These are phyloP conservation scores for Dalechampia spathulata DNA, from an alignment of 441 rosid species.

Conservation along the genomic window DNA sequence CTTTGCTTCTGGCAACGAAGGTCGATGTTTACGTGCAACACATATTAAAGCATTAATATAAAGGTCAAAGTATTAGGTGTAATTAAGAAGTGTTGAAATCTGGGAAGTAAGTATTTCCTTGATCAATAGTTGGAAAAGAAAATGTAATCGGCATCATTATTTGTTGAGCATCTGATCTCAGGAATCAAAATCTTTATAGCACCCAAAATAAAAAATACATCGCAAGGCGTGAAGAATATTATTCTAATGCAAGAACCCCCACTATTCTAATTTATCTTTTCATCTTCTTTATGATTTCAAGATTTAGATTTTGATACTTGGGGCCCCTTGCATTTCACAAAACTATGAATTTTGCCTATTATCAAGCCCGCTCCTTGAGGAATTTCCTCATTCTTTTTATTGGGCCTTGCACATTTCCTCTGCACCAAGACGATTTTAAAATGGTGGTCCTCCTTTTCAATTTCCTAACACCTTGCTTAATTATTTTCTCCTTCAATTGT, in stretches of 20 bases:
- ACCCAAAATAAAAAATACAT: neutral
- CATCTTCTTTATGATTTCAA: constrained; percentile 7
- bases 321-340: neutral
- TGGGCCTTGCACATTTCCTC: neutral
- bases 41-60: no score
- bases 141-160: neutral
- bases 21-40: no score
- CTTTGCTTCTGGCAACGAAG: no score
- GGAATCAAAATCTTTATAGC: neutral
- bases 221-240: neutral
- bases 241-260: neutral
- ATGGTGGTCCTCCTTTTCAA: neutral
- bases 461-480: neutral
- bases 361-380: constrained; percentile 2
- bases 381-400: neutral
- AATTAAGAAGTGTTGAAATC: no score
- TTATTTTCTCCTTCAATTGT: neutral
- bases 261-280: constrained; percentile 1
- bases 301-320: neutral
- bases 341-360: neutral
- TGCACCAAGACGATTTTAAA: neutral
- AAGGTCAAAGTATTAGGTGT: no score
- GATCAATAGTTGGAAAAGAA: no score
- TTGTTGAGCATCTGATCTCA: neutral
- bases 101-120: no score